phyloP scores from a whole-genome alignment of 805 yeast genomes.

The Nakazawaea laoshanensis region DNA sequence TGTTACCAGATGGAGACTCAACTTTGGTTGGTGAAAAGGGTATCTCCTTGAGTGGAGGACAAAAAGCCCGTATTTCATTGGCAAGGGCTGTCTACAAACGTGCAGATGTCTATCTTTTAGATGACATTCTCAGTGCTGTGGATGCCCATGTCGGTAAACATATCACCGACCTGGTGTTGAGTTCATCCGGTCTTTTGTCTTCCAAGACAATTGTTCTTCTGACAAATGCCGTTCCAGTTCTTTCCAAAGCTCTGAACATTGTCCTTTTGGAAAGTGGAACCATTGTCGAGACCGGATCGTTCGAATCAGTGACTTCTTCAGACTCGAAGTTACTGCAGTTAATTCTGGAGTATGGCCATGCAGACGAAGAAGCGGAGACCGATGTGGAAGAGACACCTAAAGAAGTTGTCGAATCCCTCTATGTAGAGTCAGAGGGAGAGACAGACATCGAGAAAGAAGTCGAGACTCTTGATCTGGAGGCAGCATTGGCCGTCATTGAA shows the following conservation, averaged over 20 bases:
- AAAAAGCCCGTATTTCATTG: constrained; percentile 87
- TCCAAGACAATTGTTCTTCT: constrained; percentile 48
- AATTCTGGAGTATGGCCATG: constrained; percentile 27
- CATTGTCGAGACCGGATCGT: constrained; percentile 49
- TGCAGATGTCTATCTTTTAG: constrained; percentile 84
- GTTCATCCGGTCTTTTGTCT: constrained; percentile 35
- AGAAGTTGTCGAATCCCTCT: neutral
- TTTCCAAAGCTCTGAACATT: constrained; percentile 51
- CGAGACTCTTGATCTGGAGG: constrained; percentile 4
- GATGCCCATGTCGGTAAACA: constrained; percentile 95
- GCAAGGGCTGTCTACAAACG: constrained; percentile 96
- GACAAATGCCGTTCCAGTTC: constrained; percentile 48
- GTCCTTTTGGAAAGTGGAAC: constrained; percentile 45
- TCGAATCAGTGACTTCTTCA: constrained; percentile 25
- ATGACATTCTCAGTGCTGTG: constrained; percentile 93
- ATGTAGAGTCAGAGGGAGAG: neutral
- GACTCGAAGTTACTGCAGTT: constrained; percentile 23
- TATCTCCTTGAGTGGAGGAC: constrained; percentile 94
- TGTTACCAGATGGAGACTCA: constrained; percentile 80
- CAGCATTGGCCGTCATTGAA: neutral
- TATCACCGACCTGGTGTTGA: constrained; percentile 52
- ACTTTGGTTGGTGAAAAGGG: constrained; percentile 98
- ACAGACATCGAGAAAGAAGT: constrained; percentile 10
- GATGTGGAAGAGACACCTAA: constrained; percentile 2
- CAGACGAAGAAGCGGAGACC: neutral